phyloP scores from a whole-genome alignment of 371 early-diverging fungal genomes.

The Mortierella sp. region DNA sequence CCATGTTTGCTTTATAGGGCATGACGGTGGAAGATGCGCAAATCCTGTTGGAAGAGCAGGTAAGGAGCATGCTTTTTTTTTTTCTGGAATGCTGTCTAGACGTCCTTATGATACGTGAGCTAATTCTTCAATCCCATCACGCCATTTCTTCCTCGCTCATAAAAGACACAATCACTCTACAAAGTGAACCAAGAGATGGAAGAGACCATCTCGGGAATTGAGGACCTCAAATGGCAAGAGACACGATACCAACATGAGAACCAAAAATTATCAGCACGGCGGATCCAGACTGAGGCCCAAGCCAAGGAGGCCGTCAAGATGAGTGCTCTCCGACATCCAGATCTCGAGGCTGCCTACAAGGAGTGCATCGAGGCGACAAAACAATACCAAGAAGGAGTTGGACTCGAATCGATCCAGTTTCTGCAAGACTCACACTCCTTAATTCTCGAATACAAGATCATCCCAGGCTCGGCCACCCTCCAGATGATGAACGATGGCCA shows the following conservation, averaged over 20 bases:
- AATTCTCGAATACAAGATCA: constrained; percentile 32
- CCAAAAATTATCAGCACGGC: constrained; percentile 18
- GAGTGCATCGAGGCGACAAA: constrained; percentile 31
- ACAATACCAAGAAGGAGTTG: constrained; percentile 44
- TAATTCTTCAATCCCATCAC: too few species aligned
- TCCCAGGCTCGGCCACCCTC: constrained; percentile 28
- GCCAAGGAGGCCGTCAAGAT: constrained; percentile 46
- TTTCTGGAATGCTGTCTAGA: too few species aligned
- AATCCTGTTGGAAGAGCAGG: constrained; percentile 34
- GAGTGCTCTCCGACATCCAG: constrained; percentile 39
- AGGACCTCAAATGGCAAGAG: constrained; percentile 50
- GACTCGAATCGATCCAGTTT: constrained; percentile 39
- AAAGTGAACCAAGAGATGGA: constrained; percentile 44
- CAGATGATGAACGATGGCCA: constrained; percentile 9
- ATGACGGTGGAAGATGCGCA: constrained; percentile 50
- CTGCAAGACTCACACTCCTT: constrained; percentile 25
- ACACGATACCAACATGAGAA: constrained; percentile 37
- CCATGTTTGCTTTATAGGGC: constrained; percentile 20
- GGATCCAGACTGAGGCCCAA: constrained; percentile 21
- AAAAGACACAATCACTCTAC: constrained; percentile 44
- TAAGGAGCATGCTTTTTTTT: constrained; percentile 1
- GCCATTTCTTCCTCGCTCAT: neutral
- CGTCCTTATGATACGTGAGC: too few species aligned
- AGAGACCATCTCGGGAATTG: constrained; percentile 36
- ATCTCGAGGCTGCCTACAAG: constrained; percentile 42